Base-by-base conservation (phyloP, 2,329 filamentous ascomycete species). In the Magnaporthales sp. region DNA sequence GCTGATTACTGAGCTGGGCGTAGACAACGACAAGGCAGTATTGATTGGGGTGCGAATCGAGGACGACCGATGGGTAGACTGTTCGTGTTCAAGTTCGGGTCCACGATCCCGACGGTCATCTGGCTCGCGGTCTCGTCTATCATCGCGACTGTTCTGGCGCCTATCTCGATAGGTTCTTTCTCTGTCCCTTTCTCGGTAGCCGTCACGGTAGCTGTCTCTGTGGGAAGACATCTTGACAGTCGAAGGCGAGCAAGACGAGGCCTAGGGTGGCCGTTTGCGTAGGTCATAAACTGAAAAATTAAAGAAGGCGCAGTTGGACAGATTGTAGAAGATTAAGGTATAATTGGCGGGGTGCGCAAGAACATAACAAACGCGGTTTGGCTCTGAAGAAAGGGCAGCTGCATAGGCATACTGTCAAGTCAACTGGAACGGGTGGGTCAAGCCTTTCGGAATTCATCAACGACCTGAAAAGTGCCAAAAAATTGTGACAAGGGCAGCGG, bases 41-140 rank as follows among this genome's bases (percentile, higher is more conserved):
- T 60, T 24, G 11, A 27, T 4, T 3, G 2, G 10, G 9, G 56
- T 27, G 56, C 56, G 56, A 27, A 24, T 27, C 10, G 56, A 26
- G 11, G 22, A 60, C 24, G 26, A 27, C 22, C 15, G 22, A 27
- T 11, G 56, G 13, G 24, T 11, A 27, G 56, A 15, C 9, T 68
- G 66, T 11, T 67, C 69, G 0, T 66, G 67, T 38, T 70, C 67
- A 10, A 68, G 66, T 11, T 66, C 69, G 0, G 66, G 66, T 38
- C 70, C 67, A 8, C 67, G 65, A 15, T 69, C 68, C 1, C 68
- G 67, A 22, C 69, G 69, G 26, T 68, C 67, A 26, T 66, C 63
- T 46, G 46, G 64, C 32, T 67, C 66, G 7, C 56, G 46, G 19
- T 62, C 56, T 6, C 22, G 54, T 2, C 30, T 24, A 27, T 66